These are phyloP conservation scores for Botrytis hyacinthi DNA, from an alignment of 2,329 filamentous ascomycete species.

Conservation along the genomic window DNA sequence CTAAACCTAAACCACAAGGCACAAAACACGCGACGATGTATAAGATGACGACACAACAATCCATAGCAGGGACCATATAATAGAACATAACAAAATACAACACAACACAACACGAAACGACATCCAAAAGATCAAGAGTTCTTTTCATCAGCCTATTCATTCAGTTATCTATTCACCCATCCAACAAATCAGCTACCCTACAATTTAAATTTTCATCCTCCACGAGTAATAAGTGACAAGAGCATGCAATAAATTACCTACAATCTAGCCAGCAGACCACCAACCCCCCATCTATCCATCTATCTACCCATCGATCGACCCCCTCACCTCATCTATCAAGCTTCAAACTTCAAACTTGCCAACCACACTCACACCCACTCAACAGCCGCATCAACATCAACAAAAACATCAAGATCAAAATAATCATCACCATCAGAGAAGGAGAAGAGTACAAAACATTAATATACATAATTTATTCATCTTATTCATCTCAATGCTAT, in stretches of 20 bases:
- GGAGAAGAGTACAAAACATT: slow-evolving; percentile 1
- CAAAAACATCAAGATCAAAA: neutral
- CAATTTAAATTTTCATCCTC: neutral
- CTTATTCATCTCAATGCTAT: slow-evolving; percentile 8
- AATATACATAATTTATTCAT: slow-evolving; percentile 16
- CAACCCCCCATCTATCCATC: neutral
- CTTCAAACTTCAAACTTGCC: neutral
- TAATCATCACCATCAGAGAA: neutral
- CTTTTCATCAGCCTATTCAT: neutral
- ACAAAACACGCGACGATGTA: too few species aligned
- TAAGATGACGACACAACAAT: neutral
- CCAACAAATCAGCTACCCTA: neutral
- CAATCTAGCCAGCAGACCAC: neutral
- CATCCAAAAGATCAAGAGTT: neutral
- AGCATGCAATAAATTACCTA: neutral
- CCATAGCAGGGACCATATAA: neutral
- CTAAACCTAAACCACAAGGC: too few species aligned
- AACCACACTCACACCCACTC: neutral
- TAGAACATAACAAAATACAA: neutral
- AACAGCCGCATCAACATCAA: neutral
- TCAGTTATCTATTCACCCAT: too few species aligned
- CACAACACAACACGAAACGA: neutral
- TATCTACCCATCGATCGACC: too few species aligned
- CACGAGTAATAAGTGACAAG: neutral
- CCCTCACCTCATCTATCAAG: neutral